Evolutionary conservation across 1,284 basidiomycete genomes (phyloP).

Genomic region (Malassezia restricta): DNA sequence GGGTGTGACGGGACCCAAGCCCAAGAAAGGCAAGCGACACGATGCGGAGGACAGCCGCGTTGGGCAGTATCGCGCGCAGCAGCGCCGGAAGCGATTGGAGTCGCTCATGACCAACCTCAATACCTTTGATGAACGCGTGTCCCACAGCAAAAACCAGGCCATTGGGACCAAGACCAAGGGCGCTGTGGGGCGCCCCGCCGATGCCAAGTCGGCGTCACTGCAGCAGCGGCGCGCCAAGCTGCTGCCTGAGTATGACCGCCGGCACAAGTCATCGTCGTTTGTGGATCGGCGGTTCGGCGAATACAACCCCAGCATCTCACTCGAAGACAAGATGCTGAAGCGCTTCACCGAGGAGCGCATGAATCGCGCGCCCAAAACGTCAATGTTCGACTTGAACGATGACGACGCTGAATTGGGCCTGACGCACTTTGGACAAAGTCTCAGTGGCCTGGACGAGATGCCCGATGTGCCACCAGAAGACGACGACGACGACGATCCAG

Average conservation of each 20-base stretch:
- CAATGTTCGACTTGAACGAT: conserved; percentile 76
- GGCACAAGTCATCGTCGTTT: conserved; percentile 73
- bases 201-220: conserved; percentile 75
- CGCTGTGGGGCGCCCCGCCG: conserved; percentile 65
- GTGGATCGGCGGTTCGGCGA: conserved; percentile 93
- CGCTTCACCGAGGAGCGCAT: conserved; percentile 72
- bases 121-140: conserved; percentile 61
- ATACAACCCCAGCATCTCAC: conserved; percentile 72
- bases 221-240: conserved; percentile 63
- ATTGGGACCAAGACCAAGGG: conserved; percentile 77
- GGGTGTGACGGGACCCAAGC: conserved; percentile 34
- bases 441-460: conserved; percentile 75
- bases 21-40: conserved; percentile 47
- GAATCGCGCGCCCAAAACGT: conserved; percentile 55
- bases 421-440: conserved; percentile 82
- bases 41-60: conserved; percentile 48
- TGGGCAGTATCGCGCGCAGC: conserved; percentile 19
- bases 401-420: conserved; percentile 48
- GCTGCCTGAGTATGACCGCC: conserved; percentile 64
- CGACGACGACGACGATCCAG: conserved; percentile 30
- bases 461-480: conserved; percentile 52
- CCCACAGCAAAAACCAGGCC: conserved; percentile 70
- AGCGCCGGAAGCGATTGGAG: conserved; percentile 55
- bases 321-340: conserved; percentile 94
- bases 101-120: conserved; percentile 77